These are phyloP conservation scores for Amphichorda felina DNA, from an alignment of 2,329 filamentous ascomycete genomes.

Conservation along the genomic window DNA sequence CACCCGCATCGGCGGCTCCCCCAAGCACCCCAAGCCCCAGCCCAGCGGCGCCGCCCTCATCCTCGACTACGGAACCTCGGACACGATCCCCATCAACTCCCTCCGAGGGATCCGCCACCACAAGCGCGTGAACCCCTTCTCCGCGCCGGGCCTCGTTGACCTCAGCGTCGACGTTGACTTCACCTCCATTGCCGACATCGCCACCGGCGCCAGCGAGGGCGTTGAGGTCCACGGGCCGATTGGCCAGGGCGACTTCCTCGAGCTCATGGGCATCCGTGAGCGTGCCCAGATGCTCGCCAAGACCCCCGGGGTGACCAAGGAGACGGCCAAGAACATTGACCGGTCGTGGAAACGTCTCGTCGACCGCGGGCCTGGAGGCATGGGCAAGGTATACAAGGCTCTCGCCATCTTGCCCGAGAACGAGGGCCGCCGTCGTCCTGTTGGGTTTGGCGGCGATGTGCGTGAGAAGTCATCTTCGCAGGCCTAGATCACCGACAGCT, in stretches of 20 bases:
- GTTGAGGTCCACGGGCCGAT: constrained; percentile 91
- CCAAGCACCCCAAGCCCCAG: constrained; percentile 37
- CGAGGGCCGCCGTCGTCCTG: constrained; percentile 59
- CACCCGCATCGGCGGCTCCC: constrained; percentile 63
- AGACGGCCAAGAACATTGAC: constrained; percentile 51
- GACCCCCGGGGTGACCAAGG: constrained; percentile 23
- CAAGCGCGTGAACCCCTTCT: constrained; percentile 65
- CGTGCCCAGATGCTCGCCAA: constrained; percentile 57
- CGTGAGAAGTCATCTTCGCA: constrained; percentile 3
- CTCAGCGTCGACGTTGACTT: constrained; percentile 93
- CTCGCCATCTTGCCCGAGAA: constrained; percentile 83
- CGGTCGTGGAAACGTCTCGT: constrained; percentile 70
- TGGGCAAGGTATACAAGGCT: constrained; percentile 92
- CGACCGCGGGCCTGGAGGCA: constrained; percentile 71
- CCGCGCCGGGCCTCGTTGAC: constrained; percentile 71
- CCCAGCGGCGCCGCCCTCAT: constrained; percentile 85
- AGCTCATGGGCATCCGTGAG: constrained; percentile 71
- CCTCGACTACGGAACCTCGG: constrained; percentile 79
- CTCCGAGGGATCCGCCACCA: constrained; percentile 80
- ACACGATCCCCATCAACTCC: constrained; percentile 74
- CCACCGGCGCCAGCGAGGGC: constrained; percentile 59
- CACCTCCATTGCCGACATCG: constrained; percentile 70
- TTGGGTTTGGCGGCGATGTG: constrained; percentile 79
- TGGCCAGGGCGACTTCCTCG: constrained; percentile 70
- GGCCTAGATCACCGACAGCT: neutral